A percentile compares a stretch with the other conserved stretches of the same genome.
Evolutionary conservation across 768 basidiomycete species (phyloP).

Genomic region (Hortiboletus campestris): DNA sequence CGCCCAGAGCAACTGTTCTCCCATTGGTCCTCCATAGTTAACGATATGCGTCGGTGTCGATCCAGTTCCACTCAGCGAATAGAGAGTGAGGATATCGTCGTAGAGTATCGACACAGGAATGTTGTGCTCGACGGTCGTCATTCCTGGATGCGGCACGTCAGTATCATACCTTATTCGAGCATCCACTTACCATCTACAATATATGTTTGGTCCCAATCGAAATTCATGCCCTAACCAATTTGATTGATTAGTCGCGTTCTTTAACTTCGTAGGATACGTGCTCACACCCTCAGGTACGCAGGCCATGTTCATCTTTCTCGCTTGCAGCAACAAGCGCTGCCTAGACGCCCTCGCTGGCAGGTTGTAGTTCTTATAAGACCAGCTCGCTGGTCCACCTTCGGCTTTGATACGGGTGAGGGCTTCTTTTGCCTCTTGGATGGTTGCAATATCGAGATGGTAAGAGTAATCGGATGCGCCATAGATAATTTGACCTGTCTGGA

Average conservation of each 20-base stretch:
- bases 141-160: constrained; percentile 41
- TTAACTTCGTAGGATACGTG: background rate
- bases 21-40: constrained; percentile 70
- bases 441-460: constrained; percentile 62
- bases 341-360: constrained; percentile 66
- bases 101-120: constrained; percentile 63
- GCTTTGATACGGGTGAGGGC: constrained; percentile 67
- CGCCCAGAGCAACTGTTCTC: constrained; percentile 71
- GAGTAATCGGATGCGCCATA: constrained; percentile 47
- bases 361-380: constrained; percentile 80
- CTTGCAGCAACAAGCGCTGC: constrained; percentile 61
- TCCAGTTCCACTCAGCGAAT: constrained; percentile 65
- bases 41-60: constrained; percentile 74
- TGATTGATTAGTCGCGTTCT: background rate
- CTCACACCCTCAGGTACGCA: constrained; percentile 69
- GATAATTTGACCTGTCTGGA: constrained; percentile 65
- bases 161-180: background rate
- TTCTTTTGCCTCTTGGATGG: constrained; percentile 59
- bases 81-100: constrained; percentile 65
- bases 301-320: constrained; percentile 61
- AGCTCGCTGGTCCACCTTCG: constrained; percentile 67
- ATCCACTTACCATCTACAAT: constrained; percentile 64
- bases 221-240: constrained; percentile 59
- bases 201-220: constrained; percentile 76
- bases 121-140: constrained; percentile 75